Conservation (phyloP, 1,139 yeast genomes). For the Meyerozyma guilliermondii region DNA sequence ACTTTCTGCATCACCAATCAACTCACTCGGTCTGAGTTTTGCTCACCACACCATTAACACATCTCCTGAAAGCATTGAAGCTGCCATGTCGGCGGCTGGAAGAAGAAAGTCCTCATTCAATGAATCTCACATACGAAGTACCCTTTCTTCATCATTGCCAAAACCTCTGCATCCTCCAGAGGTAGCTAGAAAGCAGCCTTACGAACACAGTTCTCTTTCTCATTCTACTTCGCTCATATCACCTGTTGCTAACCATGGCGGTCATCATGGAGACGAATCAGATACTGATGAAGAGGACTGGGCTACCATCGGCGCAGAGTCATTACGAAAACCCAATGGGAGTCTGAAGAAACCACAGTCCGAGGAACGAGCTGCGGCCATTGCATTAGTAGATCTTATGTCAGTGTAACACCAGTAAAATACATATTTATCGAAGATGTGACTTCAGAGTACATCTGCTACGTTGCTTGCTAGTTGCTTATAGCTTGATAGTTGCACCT, state of each 20-base stretch:
- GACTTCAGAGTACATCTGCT: neutral
- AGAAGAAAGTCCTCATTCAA: conserved; percentile 42
- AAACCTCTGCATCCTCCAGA: conserved; percentile 7
- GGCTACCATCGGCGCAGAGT: conserved; percentile 80
- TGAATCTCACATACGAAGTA: conserved; percentile 39
- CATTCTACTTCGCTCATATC: conserved; percentile 7
- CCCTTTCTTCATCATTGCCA: conserved; percentile 30
- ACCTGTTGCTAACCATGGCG: conserved; percentile 8
- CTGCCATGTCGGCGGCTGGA: conserved; percentile 15
- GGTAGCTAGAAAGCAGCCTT: conserved; percentile 7
- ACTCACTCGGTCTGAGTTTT: conserved; percentile 19
- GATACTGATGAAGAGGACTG: conserved; percentile 95
- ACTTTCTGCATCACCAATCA: conserved; percentile 20
- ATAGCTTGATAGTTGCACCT: too few species aligned
- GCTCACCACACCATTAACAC: conserved; percentile 11
- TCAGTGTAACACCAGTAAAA: conserved; percentile 15
- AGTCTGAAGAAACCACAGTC: conserved; percentile 4
- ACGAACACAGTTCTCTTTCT: conserved; percentile 8
- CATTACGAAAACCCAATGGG: conserved; percentile 31
- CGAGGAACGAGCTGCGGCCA: conserved; percentile 53
- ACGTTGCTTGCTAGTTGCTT: neutral
- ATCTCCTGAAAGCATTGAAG: conserved; percentile 15
- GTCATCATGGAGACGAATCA: conserved; percentile 14
- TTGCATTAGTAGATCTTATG: conserved; percentile 58
- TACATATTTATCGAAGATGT: neutral